phyloP scores from a whole-genome alignment of 2,329 filamentous ascomycete species.

The Pseudonectria buxi region DNA sequence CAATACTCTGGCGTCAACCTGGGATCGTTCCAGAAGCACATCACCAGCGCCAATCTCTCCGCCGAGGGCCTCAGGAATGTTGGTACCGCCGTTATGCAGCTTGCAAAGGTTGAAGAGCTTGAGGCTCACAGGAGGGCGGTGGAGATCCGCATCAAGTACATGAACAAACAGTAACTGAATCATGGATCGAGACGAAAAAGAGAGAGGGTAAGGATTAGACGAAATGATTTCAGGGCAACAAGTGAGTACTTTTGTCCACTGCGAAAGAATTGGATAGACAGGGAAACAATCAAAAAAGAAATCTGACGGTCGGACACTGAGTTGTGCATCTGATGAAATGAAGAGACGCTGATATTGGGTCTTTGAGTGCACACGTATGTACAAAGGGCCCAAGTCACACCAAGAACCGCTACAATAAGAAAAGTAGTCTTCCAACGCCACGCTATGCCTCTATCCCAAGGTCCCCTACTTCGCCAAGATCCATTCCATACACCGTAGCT shows the following conservation, averaged over 20 bases:
- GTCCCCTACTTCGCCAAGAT: constrained; percentile 1
- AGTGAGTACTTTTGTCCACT: too few relatives aligned
- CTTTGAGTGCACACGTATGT: background rate
- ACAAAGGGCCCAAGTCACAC: background rate
- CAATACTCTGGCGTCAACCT: constrained; percentile 98
- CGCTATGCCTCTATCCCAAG: constrained; percentile 24
- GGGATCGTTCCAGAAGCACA: constrained; percentile 94
- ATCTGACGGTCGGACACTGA: too few relatives aligned
- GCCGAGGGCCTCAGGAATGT: constrained; percentile 79
- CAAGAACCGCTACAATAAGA: background rate
- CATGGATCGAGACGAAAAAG: constrained; percentile 9
- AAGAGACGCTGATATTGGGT: too few relatives aligned
- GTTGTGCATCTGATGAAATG: background rate
- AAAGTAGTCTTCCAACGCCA: constrained; percentile 24
- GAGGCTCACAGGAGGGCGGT: constrained; percentile 90
- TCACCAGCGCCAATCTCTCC: constrained; percentile 88
- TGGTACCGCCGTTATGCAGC: constrained; percentile 83
- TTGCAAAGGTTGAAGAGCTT: constrained; percentile 88
- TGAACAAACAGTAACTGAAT: constrained; percentile 29
- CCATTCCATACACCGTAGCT: background rate
- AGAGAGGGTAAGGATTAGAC: constrained; percentile 2
- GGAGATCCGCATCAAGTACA: constrained; percentile 64
- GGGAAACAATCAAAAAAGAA: too few relatives aligned
- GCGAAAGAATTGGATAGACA: background rate
- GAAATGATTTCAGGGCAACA: background rate